A percentile compares a stretch with the other conserved stretches of the same genome.
Evolutionary conservation across 2,329 filamentous ascomycete genomes (phyloP).

Genomic region (Knufia fluminis): DNA sequence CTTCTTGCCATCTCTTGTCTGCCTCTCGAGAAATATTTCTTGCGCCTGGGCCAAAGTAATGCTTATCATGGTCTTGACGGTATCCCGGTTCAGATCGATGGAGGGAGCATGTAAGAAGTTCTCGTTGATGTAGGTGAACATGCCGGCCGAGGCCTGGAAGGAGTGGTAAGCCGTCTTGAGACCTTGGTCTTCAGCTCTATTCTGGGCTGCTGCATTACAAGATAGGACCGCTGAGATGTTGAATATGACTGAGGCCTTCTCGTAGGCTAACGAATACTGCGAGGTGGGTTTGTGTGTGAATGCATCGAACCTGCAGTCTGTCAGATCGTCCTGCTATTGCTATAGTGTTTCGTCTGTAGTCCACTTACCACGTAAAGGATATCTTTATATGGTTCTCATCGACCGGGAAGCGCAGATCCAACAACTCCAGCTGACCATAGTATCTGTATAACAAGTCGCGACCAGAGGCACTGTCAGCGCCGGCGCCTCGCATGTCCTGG

Average conservation of each 20-base stretch:
- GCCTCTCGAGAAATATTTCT: constrained; percentile 95
- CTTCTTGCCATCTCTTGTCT: constrained; percentile 87
- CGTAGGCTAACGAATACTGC: constrained; percentile 92
- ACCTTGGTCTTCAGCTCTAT: constrained; percentile 80
- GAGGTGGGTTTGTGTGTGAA: constrained; percentile 97
- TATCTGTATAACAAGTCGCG: constrained; percentile 92
- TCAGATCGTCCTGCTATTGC: constrained; percentile 7
- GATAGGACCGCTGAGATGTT: constrained; percentile 97
- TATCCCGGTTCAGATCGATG: constrained; percentile 89
- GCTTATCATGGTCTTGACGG: constrained; percentile 85
- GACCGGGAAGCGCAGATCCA: constrained; percentile 90
- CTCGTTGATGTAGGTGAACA: constrained; percentile 99
- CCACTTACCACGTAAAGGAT: constrained; percentile 80
- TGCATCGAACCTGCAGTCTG: constrained; percentile 77
- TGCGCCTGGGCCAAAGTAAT: constrained; percentile 93
- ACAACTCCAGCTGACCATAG: constrained; percentile 89
- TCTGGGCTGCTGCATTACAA: constrained; percentile 88
- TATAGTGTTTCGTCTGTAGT: neutral
- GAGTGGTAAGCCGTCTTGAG: constrained; percentile 97
- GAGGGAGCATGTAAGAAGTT: constrained; percentile 97
- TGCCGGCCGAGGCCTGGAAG: constrained; percentile 94
- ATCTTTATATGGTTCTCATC: constrained; percentile 99
- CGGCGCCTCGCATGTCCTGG: constrained; percentile 96
- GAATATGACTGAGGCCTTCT: constrained; percentile 98
- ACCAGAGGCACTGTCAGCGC: constrained; percentile 90